These are phyloP conservation scores for Amauroascus verrucosus DNA, from an alignment of 2,329 filamentous ascomycete genomes.

Conservation along the genomic window DNA sequence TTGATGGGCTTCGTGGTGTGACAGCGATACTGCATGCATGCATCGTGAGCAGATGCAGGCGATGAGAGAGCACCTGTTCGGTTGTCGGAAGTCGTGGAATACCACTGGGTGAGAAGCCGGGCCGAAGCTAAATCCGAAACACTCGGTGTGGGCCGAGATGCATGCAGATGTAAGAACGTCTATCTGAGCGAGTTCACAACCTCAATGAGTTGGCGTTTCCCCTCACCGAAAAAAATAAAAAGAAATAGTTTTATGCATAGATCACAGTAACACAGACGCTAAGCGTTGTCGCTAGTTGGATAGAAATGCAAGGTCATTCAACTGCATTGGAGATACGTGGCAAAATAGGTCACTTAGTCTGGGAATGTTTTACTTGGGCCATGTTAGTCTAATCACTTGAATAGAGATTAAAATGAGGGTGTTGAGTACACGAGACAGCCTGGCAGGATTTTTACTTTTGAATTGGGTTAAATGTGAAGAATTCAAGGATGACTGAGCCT, in stretches of 20 bases:
- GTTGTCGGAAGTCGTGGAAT: background rate
- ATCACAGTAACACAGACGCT: background rate
- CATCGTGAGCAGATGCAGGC: background rate
- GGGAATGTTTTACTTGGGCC: background rate
- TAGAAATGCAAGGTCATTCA: background rate
- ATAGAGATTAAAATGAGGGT: background rate
- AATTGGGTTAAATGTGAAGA: background rate
- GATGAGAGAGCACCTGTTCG: background rate
- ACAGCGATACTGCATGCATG: background rate
- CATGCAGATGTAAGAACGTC: background rate
- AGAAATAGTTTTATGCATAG: too few relatives aligned
- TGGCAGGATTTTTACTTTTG: background rate
- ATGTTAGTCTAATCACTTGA: background rate
- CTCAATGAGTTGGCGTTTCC: background rate
- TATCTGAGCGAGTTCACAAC: background rate
- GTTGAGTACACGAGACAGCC: background rate
- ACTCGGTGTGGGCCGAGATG: background rate
- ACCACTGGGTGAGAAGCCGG: background rate
- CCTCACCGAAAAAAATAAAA: too few relatives aligned
- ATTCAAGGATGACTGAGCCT: background rate
- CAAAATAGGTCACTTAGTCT: background rate
- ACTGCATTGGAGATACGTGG: background rate
- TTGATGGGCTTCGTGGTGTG: background rate
- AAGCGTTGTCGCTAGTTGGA: background rate
- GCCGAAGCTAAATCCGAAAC: constrained; percentile 7